Evolutionary conservation across 768 basidiomycete species (phyloP).

Genomic region (Suillus discolor): DNA sequence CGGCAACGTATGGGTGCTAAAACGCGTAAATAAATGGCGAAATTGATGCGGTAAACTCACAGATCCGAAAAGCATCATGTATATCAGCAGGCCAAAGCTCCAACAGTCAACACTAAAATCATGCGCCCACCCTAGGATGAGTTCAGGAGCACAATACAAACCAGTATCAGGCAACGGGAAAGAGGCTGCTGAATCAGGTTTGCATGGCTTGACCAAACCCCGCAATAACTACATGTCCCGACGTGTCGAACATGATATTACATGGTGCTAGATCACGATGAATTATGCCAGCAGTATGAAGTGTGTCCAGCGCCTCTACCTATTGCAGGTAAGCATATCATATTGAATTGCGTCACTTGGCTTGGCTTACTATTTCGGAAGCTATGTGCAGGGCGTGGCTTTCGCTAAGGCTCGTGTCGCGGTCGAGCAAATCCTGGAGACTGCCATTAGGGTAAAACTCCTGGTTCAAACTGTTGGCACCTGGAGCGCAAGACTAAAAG

Average conservation of each 20-base stretch:
- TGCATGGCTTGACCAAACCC: conserved; percentile 45
- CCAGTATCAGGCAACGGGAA: conserved; percentile 8
- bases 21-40: conserved; percentile 3
- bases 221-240: conserved; percentile 50
- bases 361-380: conserved; percentile 47
- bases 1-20: conserved; percentile 45
- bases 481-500: conserved; percentile 6
- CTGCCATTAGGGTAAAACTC: conserved; percentile 36
- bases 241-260: conserved; percentile 43
- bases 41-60: conserved; percentile 32
- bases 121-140: conserved; percentile 56
- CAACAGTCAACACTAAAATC: conserved; percentile 58
- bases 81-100: conserved; percentile 57
- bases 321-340: conserved; percentile 9
- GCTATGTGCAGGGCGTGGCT: conserved; percentile 45
- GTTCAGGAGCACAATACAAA: conserved; percentile 53
- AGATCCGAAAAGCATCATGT: conserved; percentile 50
- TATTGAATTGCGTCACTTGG: neutral
- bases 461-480: conserved; percentile 24
- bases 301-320: conserved; percentile 42
- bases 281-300: conserved; percentile 49
- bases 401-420: conserved; percentile 36
- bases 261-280: conserved; percentile 50
- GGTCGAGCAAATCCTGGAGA: conserved; percentile 33
- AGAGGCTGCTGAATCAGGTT: conserved; percentile 12